Evolutionary conservation across 1,139 yeast species (phyloP).

Genomic region (Taphrina betulina): DNA sequence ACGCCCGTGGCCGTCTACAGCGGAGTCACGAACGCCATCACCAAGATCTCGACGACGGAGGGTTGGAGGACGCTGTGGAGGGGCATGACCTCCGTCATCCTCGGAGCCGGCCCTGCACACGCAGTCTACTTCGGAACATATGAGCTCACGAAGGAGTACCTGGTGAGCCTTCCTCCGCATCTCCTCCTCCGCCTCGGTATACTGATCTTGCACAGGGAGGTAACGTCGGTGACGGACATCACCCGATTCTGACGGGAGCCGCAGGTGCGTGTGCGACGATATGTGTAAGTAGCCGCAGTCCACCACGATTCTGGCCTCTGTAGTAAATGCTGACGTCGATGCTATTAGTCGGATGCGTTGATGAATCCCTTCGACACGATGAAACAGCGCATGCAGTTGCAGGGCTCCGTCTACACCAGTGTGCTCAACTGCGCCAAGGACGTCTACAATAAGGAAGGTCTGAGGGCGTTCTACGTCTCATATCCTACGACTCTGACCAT

Average conservation of each 20-base stretch:
- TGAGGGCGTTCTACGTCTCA: conserved; percentile 80
- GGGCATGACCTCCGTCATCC: conserved; percentile 86
- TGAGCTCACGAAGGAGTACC: conserved; percentile 70
- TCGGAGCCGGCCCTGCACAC: conserved; percentile 99
- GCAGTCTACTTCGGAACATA: conserved; percentile 97
- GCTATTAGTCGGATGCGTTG: conserved; percentile 67
- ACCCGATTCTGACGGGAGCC: conserved; percentile 75
- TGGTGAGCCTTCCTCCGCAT: conserved; percentile 3
- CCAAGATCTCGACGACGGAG: conserved; percentile 78
- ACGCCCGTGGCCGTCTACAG: conserved; percentile 46
- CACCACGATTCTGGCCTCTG: too few relatives aligned
- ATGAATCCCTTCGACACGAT: conserved; percentile 98
- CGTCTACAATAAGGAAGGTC: conserved; percentile 73
- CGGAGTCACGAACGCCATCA: conserved; percentile 60
- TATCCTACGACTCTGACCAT: conserved; percentile 93
- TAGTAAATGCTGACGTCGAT: too few relatives aligned
- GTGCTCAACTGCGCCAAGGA: conserved; percentile 47
- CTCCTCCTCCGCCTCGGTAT: not conserved
- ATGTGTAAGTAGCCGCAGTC: conserved; percentile 45
- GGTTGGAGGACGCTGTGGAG: conserved; percentile 91
- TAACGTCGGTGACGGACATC: conserved; percentile 56
- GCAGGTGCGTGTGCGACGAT: conserved; percentile 95
- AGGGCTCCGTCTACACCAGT: conserved; percentile 43
- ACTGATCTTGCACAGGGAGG: conserved; percentile 43
- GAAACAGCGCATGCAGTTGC: conserved; percentile 78